A percentile compares a stretch with the other conserved stretches of the same genome.
phyloP scores from a whole-genome alignment of 2,329 filamentous ascomycete genomes.

The Arthrinium phaeospermum region DNA sequence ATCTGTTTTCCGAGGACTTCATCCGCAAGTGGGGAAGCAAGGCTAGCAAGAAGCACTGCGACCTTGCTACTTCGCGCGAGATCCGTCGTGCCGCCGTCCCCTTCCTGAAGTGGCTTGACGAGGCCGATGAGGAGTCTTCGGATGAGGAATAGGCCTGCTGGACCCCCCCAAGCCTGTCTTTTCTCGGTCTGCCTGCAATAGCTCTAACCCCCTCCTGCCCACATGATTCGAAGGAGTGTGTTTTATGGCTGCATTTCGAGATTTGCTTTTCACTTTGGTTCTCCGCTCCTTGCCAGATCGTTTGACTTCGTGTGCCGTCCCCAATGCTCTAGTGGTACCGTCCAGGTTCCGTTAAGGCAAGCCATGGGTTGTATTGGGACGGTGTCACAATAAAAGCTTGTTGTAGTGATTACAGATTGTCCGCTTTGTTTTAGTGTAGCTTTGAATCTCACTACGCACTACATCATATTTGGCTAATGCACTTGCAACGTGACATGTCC shows the following conservation, averaged over 20 bases:
- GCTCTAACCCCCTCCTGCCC: background rate
- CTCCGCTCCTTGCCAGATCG: slow-evolving; percentile 4
- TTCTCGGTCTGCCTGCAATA: background rate
- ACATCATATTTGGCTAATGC: background rate
- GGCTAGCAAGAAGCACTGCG: slow-evolving; percentile 98
- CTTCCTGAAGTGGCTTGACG: slow-evolving; percentile 93
- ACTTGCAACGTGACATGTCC: background rate
- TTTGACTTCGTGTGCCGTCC: slow-evolving; percentile 1
- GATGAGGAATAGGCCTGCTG: slow-evolving; percentile 57
- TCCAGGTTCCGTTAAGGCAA: background rate
- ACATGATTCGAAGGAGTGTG: background rate
- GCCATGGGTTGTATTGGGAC: background rate
- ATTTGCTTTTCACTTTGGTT: background rate
- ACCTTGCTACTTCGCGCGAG: slow-evolving; percentile 87
- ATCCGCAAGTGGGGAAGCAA: slow-evolving; percentile 91
- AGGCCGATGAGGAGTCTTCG: slow-evolving; percentile 76
- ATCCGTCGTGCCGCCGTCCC: slow-evolving; percentile 93
- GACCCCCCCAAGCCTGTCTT: background rate
- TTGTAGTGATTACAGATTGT: slow-evolving; percentile 7
- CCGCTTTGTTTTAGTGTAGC: slow-evolving; percentile 5
- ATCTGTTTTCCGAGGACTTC: slow-evolving; percentile 86
- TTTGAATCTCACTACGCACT: background rate
- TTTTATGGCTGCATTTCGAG: background rate
- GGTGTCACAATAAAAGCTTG: slow-evolving; percentile 8
- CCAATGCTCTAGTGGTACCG: background rate